Base-by-base conservation (phyloP, 805 yeast species). In the Sungouiella blattae region DNA sequence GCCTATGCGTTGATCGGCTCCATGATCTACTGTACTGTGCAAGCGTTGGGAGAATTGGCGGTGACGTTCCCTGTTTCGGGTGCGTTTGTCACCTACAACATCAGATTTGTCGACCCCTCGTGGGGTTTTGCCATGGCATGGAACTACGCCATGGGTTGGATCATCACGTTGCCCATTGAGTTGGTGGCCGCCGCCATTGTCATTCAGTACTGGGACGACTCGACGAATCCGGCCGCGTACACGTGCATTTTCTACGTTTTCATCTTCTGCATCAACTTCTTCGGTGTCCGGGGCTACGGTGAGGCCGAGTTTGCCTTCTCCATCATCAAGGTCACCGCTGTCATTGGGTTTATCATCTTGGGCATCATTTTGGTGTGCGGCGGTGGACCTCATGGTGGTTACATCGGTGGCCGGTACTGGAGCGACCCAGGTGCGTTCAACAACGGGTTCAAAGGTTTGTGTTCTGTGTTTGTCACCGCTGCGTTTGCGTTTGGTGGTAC, bases 401-500 rank as follows among this genome's bases (percentile, higher is more conserved):
- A 71, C 57, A 63, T 80, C 41, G 87, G 87, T 29, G 83, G 75
- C 25, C 52, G 42, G 36, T 71, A 75, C 58, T 80, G 83, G 80
- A 69, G 65, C 37, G 41, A 66, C 29, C 86, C 86, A 17, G 84
- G 85, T 50, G 64, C 75, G 13, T 73, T 73, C 43, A 75, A 71
- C 24, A 47, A 71, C 44, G 77, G 77, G 2, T 78, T 79, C 60
- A 80, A 80, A 52, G 83, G 82, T 59, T 71, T 79, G 39, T 78
- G 84, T 61, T 60, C 64, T 14, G 71, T 77, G 11, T 78, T 77
- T 18, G 72, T 80, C 42, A 78, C 77, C 23, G 76, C 82, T 24
- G 79, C 81, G 11, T 75, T 80, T 62, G 73, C 84, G 0, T 78
- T 77, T 45, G 79, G 80, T 40, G 85, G 87, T 52, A 75, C 80